Percentiles rank a stretch among this genome's conserved stretches.
Conservation (phyloP, 2,329 filamentous ascomycete genomes). For the Botrytis aclada region DNA sequence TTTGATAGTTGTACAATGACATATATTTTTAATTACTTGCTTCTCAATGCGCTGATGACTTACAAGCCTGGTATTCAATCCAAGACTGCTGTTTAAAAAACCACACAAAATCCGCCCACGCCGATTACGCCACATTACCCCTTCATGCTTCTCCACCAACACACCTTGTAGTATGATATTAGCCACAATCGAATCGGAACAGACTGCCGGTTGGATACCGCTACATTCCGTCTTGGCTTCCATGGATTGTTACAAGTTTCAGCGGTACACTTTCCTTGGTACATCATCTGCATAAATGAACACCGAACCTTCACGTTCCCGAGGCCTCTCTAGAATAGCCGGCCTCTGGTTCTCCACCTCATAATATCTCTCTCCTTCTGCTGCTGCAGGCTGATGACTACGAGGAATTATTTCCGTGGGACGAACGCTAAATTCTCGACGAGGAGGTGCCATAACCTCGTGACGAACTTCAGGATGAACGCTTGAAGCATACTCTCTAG, state of each 20-base stretch:
- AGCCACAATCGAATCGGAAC: slow-evolving; percentile 13
- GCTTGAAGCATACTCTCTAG: slow-evolving; percentile 38
- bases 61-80: slow-evolving; percentile 9
- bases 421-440: slow-evolving; percentile 35
- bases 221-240: background rate
- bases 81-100: background rate
- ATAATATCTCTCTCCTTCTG: slow-evolving; percentile 33
- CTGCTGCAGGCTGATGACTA: slow-evolving; percentile 27
- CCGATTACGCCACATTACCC: background rate
- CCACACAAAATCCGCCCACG: background rate
- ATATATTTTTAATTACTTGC: background rate
- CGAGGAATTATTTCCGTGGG: slow-evolving; percentile 31
- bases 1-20: background rate
- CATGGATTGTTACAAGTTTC: slow-evolving; percentile 10
- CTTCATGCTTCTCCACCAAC: slow-evolving; percentile 2
- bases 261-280: slow-evolving; percentile 36
- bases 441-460: slow-evolving; percentile 30
- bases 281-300: slow-evolving; percentile 36
- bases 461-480: slow-evolving; percentile 39
- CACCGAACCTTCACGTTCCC: slow-evolving; percentile 34
- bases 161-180: background rate
- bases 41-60: background rate
- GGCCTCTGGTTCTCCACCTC: slow-evolving; percentile 30
- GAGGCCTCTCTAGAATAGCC: slow-evolving; percentile 33
- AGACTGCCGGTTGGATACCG: background rate